Conservation (phyloP, 768 basidiomycete genomes). For the Epithele typhae region DNA sequence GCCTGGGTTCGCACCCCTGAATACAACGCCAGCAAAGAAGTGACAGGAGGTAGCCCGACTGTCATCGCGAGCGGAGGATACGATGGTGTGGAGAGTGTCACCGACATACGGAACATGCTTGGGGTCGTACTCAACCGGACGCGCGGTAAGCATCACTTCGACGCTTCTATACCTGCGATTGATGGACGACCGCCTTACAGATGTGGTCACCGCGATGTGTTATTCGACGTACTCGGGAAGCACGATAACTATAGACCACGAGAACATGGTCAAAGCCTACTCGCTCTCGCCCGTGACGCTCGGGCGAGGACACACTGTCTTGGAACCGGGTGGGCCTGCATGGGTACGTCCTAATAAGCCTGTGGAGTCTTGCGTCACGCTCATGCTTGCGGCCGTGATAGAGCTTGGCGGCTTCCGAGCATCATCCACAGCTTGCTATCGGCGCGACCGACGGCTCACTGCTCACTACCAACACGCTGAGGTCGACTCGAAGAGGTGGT, state of each 20-base stretch:
- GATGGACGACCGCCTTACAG: slow-evolving; percentile 30
- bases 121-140: slow-evolving; percentile 73
- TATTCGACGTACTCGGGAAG: slow-evolving; percentile 69
- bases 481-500: slow-evolving; percentile 66
- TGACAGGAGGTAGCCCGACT: slow-evolving; percentile 54
- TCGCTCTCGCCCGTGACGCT: slow-evolving; percentile 70
- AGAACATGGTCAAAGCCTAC: slow-evolving; percentile 74
- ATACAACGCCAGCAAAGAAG: slow-evolving; percentile 40
- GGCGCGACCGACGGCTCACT: slow-evolving; percentile 83
- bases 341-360: slow-evolving; percentile 83
- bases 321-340: slow-evolving; percentile 75
- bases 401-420: slow-evolving; percentile 74
- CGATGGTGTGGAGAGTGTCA: slow-evolving; percentile 73
- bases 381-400: slow-evolving; percentile 25
- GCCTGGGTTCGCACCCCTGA: slow-evolving; percentile 72
- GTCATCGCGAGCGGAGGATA: slow-evolving; percentile 76
- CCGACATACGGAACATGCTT: slow-evolving; percentile 69
- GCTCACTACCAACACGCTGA: slow-evolving; percentile 66
- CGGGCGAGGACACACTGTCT: slow-evolving; percentile 64
- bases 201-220: slow-evolving; percentile 63
- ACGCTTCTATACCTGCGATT: too few species aligned
- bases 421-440: slow-evolving; percentile 81
- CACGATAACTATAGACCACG: slow-evolving; percentile 76
- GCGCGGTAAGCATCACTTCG: too few species aligned
- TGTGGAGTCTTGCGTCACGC: background rate